These are phyloP conservation scores for Pythium sp. DNA, from an alignment of 352 stramenopile species.

Conservation along the genomic window DNA sequence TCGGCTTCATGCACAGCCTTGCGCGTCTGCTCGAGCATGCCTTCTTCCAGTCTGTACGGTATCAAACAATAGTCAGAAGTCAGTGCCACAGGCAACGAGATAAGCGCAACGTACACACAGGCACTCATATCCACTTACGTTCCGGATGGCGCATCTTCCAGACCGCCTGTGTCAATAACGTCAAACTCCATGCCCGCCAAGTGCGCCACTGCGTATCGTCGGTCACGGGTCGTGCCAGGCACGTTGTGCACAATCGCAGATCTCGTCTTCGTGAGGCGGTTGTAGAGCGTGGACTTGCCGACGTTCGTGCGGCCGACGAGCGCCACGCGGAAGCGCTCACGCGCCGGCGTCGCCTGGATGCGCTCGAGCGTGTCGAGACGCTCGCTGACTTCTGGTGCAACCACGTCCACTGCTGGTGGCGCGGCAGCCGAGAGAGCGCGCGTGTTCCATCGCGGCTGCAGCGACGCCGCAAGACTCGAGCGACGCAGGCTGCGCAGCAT, in stretches of 20 bases:
- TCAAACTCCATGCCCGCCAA: slow-evolving; percentile 75
- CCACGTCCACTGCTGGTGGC: slow-evolving; percentile 5
- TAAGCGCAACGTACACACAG: background rate
- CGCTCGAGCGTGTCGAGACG: slow-evolving; percentile 36
- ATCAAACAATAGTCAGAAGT: background rate
- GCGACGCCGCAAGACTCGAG: slow-evolving; percentile 21
- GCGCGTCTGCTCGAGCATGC: slow-evolving; percentile 77
- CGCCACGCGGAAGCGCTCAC: slow-evolving; percentile 66
- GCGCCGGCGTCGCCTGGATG: slow-evolving; percentile 27
- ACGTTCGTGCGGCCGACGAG: slow-evolving; percentile 85
- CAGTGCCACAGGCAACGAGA: background rate
- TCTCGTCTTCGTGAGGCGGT: slow-evolving; percentile 75
- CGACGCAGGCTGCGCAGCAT: slow-evolving; percentile 41
- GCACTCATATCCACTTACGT: slow-evolving; percentile 24
- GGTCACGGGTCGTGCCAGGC: slow-evolving; percentile 73
- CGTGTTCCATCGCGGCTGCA: slow-evolving; percentile 16
- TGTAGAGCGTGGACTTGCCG: slow-evolving; percentile 85
- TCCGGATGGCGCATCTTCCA: slow-evolving; percentile 65
- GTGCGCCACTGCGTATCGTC: slow-evolving; percentile 58
- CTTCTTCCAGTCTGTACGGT: slow-evolving; percentile 48
- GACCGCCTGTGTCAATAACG: slow-evolving; percentile 79
- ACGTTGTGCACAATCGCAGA: slow-evolving; percentile 84
- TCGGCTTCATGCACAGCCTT: slow-evolving; percentile 75
- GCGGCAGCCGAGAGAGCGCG: slow-evolving; percentile 14
- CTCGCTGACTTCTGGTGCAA: slow-evolving; percentile 20